Evolutionary conservation across 176 grass and related monocot genomes (phyloP).

Genomic region (Alloteropsis semialata): DNA sequence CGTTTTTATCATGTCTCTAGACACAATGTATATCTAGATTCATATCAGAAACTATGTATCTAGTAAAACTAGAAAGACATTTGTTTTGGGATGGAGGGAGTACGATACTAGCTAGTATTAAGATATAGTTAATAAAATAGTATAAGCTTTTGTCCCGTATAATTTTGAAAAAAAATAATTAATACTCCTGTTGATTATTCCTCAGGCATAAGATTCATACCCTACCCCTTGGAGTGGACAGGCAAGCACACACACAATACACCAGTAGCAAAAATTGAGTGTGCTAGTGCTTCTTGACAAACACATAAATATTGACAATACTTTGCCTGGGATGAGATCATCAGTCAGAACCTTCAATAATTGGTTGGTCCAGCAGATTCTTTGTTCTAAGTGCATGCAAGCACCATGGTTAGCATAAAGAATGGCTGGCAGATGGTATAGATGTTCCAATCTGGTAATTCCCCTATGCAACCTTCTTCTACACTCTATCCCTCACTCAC

Average conservation of each 20-base stretch:
- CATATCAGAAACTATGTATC: no score
- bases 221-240: background rate
- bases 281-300: background rate
- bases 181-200: background rate
- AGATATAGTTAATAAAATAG: no score
- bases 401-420: background rate
- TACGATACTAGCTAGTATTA: no score
- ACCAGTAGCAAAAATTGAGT: background rate
- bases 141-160: no score
- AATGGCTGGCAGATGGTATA: background rate
- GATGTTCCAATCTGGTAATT: background rate
- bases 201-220: background rate
- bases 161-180: no score
- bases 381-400: background rate
- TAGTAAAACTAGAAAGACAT: no score
- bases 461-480: background rate
- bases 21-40: no score
- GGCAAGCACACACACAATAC: background rate
- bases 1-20: no score
- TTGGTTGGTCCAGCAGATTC: background rate
- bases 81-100: no score
- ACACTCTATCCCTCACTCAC: background rate
- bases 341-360: background rate
- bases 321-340: background rate
- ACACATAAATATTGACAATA: background rate